These are phyloP conservation scores for Tardiomyces blankii DNA, from an alignment of 1,139 yeast genomes.

Conservation along the genomic window DNA sequence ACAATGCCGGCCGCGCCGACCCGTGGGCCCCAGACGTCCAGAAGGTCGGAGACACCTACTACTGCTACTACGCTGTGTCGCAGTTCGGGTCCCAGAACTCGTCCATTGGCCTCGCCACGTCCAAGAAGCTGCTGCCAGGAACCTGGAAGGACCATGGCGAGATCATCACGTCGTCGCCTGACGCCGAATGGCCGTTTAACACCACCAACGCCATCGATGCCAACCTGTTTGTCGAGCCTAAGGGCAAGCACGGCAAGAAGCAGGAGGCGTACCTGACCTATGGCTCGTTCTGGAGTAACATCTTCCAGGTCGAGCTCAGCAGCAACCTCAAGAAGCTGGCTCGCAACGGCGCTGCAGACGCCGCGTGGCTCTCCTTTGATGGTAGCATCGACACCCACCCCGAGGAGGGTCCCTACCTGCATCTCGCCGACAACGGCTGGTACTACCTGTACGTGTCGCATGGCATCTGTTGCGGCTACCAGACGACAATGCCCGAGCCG, in stretches of 20 bases:
- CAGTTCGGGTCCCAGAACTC: constrained; percentile 2
- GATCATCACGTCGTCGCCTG: constrained; percentile 1
- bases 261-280: constrained; percentile 2
- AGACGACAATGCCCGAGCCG: constrained; percentile 1
- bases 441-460: constrained; percentile 3
- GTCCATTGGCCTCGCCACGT: constrained; percentile 3
- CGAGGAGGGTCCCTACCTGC: constrained; percentile 3
- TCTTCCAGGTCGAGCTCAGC: constrained; percentile 1
- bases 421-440: constrained; percentile 2
- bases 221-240: constrained; percentile 1
- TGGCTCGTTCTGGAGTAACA: constrained; percentile 4
- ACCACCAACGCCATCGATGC: constrained; percentile 2
- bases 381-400: constrained; percentile 3
- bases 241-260: background rate
- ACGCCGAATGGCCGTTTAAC: constrained; percentile 1
- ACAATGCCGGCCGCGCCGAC: constrained; percentile 1
- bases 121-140: constrained; percentile 3
- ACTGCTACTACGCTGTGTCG: constrained; percentile 3
- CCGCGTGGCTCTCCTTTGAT: constrained; percentile 1
- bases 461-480: constrained; percentile 4
- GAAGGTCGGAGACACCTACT: constrained; percentile 2
- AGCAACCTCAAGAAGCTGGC: background rate
- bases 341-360: background rate
- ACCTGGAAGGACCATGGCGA: constrained; percentile 3
- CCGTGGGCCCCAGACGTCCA: constrained; percentile 5